phyloP scores from a whole-genome alignment of 495 filamentous ascomycete species.

The Aspergillus nanangensis region DNA sequence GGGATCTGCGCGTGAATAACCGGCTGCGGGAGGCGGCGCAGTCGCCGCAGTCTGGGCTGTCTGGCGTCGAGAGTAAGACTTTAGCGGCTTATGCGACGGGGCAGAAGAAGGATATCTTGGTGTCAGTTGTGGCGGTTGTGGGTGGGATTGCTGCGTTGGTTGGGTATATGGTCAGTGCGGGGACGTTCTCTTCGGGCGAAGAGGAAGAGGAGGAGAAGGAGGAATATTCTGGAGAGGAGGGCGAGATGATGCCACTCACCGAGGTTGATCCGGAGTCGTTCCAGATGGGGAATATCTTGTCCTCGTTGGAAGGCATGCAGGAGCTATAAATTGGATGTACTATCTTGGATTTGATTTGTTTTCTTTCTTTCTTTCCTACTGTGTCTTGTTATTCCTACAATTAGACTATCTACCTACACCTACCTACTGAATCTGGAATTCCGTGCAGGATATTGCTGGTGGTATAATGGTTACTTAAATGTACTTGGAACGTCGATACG shows the following conservation, averaged over 20 bases:
- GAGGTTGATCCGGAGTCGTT: slow-evolving; percentile 9
- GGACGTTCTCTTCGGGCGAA: slow-evolving; percentile 16
- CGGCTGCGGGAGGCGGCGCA: slow-evolving; percentile 28
- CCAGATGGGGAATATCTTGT: slow-evolving; percentile 20
- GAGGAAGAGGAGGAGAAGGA: slow-evolving; percentile 19
- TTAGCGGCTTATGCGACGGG: slow-evolving; percentile 23
- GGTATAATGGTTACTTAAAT: too few species aligned
- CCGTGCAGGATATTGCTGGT: too few species aligned
- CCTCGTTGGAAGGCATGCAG: slow-evolving; percentile 1
- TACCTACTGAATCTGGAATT: too few species aligned
- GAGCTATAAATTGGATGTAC: too few species aligned
- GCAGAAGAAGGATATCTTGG: slow-evolving; percentile 31
- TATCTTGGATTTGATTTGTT: too few species aligned
- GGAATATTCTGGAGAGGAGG: slow-evolving; percentile 10
- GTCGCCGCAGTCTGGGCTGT: slow-evolving; percentile 23
- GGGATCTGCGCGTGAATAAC: slow-evolving; percentile 32
- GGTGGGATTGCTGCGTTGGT: slow-evolving; percentile 32
- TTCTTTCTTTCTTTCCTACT: too few species aligned
- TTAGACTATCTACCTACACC: too few species aligned
- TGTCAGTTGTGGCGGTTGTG: slow-evolving; percentile 34
- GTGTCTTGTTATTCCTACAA: too few species aligned
- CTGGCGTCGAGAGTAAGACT: slow-evolving; percentile 17
- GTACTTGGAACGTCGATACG: too few species aligned
- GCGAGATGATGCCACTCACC: background rate
- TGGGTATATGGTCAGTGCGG: slow-evolving; percentile 37